Base-by-base conservation (phyloP, 768 basidiomycete genomes). In the Amanita exitialis region DNA sequence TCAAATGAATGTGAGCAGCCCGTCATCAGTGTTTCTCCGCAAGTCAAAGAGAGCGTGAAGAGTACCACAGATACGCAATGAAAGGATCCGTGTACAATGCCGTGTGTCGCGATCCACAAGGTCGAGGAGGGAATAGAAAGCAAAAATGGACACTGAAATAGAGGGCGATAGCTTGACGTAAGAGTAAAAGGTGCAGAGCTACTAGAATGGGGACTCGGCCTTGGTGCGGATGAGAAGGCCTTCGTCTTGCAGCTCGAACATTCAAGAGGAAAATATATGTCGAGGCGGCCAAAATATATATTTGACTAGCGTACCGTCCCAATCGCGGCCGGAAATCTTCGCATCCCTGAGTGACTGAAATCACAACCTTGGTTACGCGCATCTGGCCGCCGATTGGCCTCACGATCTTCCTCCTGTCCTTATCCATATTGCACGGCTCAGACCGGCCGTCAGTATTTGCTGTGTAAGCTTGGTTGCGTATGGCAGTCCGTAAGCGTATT, bases 1-100 rank as follows among this genome's bases (percentile, higher is more conserved):
- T 69, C 66, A 55, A 66, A 61, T 44, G 63, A 64, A 48, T 58
- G 62, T 62, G 27, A 27, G 60, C 43, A 49, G 47, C 54, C 56
- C 53, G 53, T 58, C 60, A 63, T 64, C 62, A 13, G 52, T 39
- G 44, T 47, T 18, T 41, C 13, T 18, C 32, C n/a, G 18, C 23
- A 27, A 27, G 15, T 20, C n/a, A 44, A 37, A 25, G 45, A 25
- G 32, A 44, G 47, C n/a, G n/a, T 30, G 12, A 30, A 12, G 30
- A 30, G 30, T 10, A 30, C 5, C 9, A 55, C 52, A 32, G 28
- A 45, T 30, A 32, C 20, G 28, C 8, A 39, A 28, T 37, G 47
- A 38, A 10, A 0, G 23, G 8, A 39, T 36, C 4, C 23, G 38
- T 27, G 27, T 16, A 16, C 25, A 37, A 10, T 21, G 16, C n/a